phyloP scores from a whole-genome alignment of 1,139 yeast species.

The Pichia sp. region DNA sequence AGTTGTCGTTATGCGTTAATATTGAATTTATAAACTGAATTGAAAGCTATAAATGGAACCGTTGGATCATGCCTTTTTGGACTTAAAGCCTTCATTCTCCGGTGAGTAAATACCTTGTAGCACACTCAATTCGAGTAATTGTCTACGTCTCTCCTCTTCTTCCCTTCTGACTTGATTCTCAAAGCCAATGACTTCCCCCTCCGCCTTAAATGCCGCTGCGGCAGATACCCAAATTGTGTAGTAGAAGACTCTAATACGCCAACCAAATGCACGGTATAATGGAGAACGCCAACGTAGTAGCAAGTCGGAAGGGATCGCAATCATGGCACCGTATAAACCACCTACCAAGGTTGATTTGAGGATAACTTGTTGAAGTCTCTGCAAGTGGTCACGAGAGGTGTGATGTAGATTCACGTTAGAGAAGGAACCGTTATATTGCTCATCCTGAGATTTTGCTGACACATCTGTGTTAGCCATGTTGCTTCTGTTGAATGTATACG shows the following conservation, averaged over 20 bases:
- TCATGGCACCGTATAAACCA: constrained; percentile 28
- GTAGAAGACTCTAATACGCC: constrained; percentile 28
- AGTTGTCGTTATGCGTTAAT: too few species aligned
- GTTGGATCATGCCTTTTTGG: neutral
- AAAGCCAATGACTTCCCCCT: constrained; percentile 26
- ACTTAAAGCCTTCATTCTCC: constrained; percentile 22
- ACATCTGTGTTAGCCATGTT: too few species aligned
- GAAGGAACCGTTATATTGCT: constrained; percentile 6
- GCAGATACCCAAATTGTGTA: constrained; percentile 30
- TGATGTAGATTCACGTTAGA: constrained; percentile 17
- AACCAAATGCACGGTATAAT: constrained; percentile 28
- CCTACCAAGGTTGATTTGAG: constrained; percentile 26
- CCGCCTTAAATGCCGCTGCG: constrained; percentile 28
- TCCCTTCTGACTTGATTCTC: constrained; percentile 25
- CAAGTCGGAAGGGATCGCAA: constrained; percentile 29
- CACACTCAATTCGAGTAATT: constrained; percentile 27
- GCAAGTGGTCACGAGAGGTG: constrained; percentile 21
- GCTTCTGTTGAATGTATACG: too few species aligned
- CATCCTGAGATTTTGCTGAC: too few species aligned
- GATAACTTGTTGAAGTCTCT: constrained; percentile 22
- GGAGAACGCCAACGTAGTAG: constrained; percentile 29
- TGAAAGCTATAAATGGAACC: too few species aligned
- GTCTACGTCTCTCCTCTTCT: constrained; percentile 24
- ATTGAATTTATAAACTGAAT: too few species aligned
- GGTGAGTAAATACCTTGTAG: constrained; percentile 25